phyloP scores from a whole-genome alignment of 768 basidiomycete species.

The Infundibulicybe gibba region DNA sequence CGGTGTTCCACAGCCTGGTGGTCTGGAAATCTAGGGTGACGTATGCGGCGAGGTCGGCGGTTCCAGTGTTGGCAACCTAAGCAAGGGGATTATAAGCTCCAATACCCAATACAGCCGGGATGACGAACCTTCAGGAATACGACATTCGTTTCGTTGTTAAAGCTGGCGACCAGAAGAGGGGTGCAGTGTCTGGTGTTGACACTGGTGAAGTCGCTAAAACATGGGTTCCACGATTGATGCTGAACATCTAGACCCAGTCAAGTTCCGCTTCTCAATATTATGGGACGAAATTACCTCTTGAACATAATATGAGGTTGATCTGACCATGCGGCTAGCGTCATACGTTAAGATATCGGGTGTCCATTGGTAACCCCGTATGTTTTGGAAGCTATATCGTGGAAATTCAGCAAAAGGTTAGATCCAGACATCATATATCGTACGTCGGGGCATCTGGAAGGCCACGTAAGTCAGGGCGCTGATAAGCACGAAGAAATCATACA shows the following conservation, averaged over 20 bases:
- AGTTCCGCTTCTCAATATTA: background rate
- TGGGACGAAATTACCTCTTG: conserved; percentile 24
- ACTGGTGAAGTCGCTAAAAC: conserved; percentile 24
- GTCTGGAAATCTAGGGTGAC: conserved; percentile 24
- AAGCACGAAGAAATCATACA: conserved; percentile 23
- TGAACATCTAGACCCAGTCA: conserved; percentile 25
- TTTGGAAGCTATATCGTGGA: conserved; percentile 20
- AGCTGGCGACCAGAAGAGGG: conserved; percentile 31
- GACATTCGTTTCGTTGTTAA: conserved; percentile 26
- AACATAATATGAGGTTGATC: conserved; percentile 32
- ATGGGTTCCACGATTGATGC: conserved; percentile 30
- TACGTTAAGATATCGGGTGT: conserved; percentile 36
- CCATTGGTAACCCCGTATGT: conserved; percentile 32
- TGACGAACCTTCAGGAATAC: conserved; percentile 28
- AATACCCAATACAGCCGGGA: background rate
- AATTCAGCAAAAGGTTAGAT: conserved; percentile 1
- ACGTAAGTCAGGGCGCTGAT: too few species aligned
- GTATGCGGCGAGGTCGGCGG: conserved; percentile 24
- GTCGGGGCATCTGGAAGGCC: conserved; percentile 20
- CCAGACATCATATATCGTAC: conserved; percentile 6
- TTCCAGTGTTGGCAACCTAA: conserved; percentile 28
- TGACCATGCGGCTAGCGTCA: conserved; percentile 29
- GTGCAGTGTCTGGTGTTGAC: conserved; percentile 20
- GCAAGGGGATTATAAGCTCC: background rate
- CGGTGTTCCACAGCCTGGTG: conserved; percentile 18